phyloP scores from a whole-genome alignment of 768 basidiomycete genomes.

The Chalciporus piperatus region DNA sequence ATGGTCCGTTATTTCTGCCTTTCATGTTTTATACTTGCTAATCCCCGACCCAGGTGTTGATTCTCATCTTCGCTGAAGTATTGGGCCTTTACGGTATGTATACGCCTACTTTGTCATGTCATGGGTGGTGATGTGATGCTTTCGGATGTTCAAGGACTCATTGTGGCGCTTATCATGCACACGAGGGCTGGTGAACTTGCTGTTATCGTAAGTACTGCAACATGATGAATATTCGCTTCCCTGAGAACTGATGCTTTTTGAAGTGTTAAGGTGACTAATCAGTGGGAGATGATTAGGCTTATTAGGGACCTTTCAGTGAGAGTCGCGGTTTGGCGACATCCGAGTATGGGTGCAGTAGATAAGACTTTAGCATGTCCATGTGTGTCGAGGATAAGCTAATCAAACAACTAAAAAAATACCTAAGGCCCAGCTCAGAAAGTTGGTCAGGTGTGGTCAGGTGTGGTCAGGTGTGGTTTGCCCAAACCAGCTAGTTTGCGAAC shows the following conservation, averaged over 20 bases:
- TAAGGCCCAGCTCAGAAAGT: too few species aligned
- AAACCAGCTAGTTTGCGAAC: too few species aligned
- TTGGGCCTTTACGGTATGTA: constrained; percentile 80
- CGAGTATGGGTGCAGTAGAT: too few species aligned
- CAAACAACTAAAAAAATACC: too few species aligned
- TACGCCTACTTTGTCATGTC: background rate
- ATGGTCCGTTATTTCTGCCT: constrained; percentile 55
- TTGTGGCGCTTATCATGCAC: constrained; percentile 96
- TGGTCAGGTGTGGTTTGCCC: too few species aligned
- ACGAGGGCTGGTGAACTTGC: constrained; percentile 48
- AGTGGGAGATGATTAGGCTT: too few species aligned
- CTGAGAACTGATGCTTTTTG: background rate
- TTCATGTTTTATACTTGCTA: background rate
- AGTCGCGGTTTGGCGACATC: too few species aligned
- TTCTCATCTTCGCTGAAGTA: constrained; percentile 97
- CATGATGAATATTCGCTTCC: too few species aligned
- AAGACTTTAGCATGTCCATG: too few species aligned
- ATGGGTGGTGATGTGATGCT: background rate
- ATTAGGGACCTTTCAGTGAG: too few species aligned
- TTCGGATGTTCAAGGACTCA: constrained; percentile 51
- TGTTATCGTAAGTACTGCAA: constrained; percentile 10
- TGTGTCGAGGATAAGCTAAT: too few species aligned
- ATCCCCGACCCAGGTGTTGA: constrained; percentile 64
- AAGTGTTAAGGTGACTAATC: constrained; percentile 24
- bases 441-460: too few species aligned